Percentiles rank a stretch among this genome's conserved stretches.
phyloP scores from a whole-genome alignment of 768 basidiomycete species.

The Candolleomyces aberdarensis region DNA sequence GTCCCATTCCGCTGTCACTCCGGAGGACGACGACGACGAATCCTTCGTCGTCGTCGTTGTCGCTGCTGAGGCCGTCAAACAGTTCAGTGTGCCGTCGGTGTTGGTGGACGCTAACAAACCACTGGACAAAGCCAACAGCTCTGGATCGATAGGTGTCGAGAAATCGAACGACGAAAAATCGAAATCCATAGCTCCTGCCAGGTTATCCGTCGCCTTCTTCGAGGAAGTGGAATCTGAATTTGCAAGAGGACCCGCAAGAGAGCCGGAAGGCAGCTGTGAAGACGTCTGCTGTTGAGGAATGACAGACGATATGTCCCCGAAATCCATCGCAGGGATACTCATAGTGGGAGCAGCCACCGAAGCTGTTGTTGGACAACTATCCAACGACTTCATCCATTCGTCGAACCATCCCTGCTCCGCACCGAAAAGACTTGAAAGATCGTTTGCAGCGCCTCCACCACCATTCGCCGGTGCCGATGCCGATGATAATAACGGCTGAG shows the following conservation, averaged over 20 bases:
- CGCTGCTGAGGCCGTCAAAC: too few species aligned
- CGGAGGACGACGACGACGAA: too few species aligned
- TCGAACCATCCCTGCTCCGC: constrained; percentile 3
- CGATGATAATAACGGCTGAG: background rate
- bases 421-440: background rate
- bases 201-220: too few species aligned
- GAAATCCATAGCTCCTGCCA: constrained; percentile 7
- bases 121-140: constrained; percentile 27
- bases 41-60: too few species aligned
- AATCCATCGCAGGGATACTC: too few species aligned
- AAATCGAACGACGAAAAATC: constrained; percentile 12
- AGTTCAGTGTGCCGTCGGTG: too few species aligned
- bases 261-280: background rate
- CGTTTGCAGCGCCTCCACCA: background rate
- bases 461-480: background rate
- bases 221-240: too few species aligned
- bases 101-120: background rate
- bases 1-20: too few species aligned
- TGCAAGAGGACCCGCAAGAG: too few species aligned
- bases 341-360: too few species aligned
- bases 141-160: constrained; percentile 26
- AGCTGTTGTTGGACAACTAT: background rate
- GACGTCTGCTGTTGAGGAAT: too few species aligned
- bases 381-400: constrained; percentile 5
- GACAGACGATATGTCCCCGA: too few species aligned